Percentiles rank a stretch among this genome's conserved stretches.
phyloP scores from a whole-genome alignment of 2,329 filamentous ascomycete species.

The Beauveria medogensis region DNA sequence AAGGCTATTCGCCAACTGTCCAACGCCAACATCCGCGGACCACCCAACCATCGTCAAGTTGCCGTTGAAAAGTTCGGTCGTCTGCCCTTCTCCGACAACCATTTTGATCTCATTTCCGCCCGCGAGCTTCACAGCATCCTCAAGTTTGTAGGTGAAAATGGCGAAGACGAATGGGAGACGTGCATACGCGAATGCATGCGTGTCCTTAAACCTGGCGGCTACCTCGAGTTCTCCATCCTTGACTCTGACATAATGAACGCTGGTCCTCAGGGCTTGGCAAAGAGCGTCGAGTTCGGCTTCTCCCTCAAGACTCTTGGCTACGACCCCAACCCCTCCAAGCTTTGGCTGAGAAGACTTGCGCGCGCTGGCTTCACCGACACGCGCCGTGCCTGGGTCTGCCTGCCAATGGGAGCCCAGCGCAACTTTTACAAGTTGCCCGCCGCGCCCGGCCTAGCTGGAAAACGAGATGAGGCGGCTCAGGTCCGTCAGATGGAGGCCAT shows the following conservation, averaged over 20 bases:
- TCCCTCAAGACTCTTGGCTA: slow-evolving; percentile 84
- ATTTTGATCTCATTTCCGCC: slow-evolving; percentile 89
- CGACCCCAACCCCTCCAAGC: slow-evolving; percentile 74
- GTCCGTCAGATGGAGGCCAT: slow-evolving; percentile 53
- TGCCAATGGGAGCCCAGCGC: slow-evolving; percentile 63
- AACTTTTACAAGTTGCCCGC: slow-evolving; percentile 23
- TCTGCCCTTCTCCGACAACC: slow-evolving; percentile 75
- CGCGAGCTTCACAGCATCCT: slow-evolving; percentile 79
- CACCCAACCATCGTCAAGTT: slow-evolving; percentile 78
- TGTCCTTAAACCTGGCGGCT: slow-evolving; percentile 85
- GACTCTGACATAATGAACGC: slow-evolving; percentile 87
- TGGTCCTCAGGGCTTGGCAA: slow-evolving; percentile 68
- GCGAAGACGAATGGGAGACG: slow-evolving; percentile 78
- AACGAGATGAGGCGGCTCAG: slow-evolving; percentile 32
- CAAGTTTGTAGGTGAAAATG: slow-evolving; percentile 60
- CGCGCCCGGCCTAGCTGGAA: slow-evolving; percentile 27
- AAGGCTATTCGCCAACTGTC: slow-evolving; percentile 62
- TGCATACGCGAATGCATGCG: slow-evolving; percentile 82
- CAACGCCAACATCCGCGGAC: slow-evolving; percentile 71
- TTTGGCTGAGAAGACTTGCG: slow-evolving; percentile 66
- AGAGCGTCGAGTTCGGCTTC: slow-evolving; percentile 87
- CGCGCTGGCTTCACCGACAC: slow-evolving; percentile 71
- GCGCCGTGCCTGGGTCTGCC: slow-evolving; percentile 79
- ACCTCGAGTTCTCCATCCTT: slow-evolving; percentile 82
- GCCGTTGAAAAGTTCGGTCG: slow-evolving; percentile 68